phyloP scores from a whole-genome alignment of 441 rosid genomes.

The Biscutella laevigata region DNA sequence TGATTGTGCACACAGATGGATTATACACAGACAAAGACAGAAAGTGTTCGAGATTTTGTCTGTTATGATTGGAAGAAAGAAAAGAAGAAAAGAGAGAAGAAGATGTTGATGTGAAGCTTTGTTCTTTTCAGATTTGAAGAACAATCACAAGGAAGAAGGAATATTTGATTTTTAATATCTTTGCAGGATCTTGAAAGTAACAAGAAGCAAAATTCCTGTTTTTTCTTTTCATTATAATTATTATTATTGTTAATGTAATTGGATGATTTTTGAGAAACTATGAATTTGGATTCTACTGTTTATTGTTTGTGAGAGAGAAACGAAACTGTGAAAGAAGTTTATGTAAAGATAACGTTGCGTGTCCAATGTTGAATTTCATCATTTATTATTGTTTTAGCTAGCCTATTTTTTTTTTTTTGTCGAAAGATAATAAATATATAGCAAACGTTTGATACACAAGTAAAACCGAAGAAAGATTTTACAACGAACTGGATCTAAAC shows the following conservation, averaged over 20 bases:
- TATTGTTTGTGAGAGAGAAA: slow-evolving; percentile 7
- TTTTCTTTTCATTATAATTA: neutral
- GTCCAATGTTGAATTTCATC: neutral
- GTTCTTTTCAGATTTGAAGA: slow-evolving; percentile 7
- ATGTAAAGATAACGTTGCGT: slow-evolving; percentile 20
- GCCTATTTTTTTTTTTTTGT: no score
- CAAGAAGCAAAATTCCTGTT: slow-evolving; percentile 15
- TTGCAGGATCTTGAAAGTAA: slow-evolving; percentile 17
- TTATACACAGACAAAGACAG: slow-evolving; percentile 3
- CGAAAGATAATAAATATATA: no score
- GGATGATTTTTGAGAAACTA: slow-evolving; percentile 24
- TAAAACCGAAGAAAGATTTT: no score
- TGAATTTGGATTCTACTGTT: slow-evolving; percentile 20
- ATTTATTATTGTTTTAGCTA: no score
- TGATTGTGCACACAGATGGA: slow-evolving; percentile 21
- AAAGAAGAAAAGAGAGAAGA: slow-evolving; percentile 2
- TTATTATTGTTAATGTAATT: slow-evolving; percentile 17
- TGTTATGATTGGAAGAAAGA: slow-evolving; percentile 13
- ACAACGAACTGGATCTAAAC: no score
- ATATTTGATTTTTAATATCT: slow-evolving; percentile 11
- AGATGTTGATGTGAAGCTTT: slow-evolving; percentile 15
- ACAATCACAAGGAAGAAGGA: neutral
- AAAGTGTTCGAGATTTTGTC: slow-evolving; percentile 9
- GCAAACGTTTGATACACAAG: no score
- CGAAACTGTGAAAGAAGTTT: slow-evolving; percentile 11